Percentiles rank a stretch among this genome's conserved stretches.
phyloP scores from a whole-genome alignment of 2,329 filamentous ascomycete species.

The Aspergillus fructus region DNA sequence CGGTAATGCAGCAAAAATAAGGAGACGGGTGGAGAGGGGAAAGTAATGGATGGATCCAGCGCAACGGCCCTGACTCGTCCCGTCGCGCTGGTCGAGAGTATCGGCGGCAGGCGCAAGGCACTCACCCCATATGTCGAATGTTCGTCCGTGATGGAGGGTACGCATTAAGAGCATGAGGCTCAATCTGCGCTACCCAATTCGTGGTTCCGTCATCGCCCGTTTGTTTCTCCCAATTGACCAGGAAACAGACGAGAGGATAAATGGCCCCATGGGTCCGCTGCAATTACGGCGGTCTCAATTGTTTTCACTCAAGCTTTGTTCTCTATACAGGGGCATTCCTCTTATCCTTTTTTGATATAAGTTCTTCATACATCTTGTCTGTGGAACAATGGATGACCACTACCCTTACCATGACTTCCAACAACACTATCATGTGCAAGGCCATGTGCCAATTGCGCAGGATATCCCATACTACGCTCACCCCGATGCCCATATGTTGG shows the following conservation, averaged over 20 bases:
- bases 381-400: conserved; percentile 11
- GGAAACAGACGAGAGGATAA: conserved; percentile 5
- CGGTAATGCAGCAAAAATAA: not conserved
- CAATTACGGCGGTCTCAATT: not conserved
- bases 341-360: not conserved
- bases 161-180: conserved; percentile 7
- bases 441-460: conserved; percentile 1
- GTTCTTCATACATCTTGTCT: not conserved
- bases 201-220: not conserved
- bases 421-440: not conserved
- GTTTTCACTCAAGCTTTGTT: conserved; percentile 5
- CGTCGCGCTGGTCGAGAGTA: not conserved
- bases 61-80: not conserved
- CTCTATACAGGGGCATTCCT: not conserved
- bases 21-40: not conserved
- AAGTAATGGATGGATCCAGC: not conserved
- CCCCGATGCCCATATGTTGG: not conserved
- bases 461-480: conserved; percentile 8
- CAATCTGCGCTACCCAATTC: conserved; percentile 3
- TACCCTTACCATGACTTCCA: conserved; percentile 1
- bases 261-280: conserved; percentile 8
- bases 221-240: not conserved
- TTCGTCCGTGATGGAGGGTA: conserved; percentile 3
- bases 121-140: not conserved
- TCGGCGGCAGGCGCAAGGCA: not conserved